Evolutionary conservation across 2,329 filamentous ascomycete species (phyloP).

Genomic region (Nothophoma quercina): DNA sequence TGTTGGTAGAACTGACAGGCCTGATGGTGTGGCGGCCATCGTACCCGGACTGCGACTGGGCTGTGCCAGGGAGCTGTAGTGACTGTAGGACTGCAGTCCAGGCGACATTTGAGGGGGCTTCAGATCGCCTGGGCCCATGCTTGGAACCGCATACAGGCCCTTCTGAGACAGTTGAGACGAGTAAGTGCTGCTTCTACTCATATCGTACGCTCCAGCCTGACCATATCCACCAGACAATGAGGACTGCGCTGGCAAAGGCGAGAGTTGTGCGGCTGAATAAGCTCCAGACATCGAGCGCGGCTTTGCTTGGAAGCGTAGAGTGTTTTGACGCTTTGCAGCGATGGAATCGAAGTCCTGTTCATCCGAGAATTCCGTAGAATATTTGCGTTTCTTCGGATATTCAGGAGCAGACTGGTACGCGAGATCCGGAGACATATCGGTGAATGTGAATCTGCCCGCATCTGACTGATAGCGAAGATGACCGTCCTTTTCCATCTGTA

Average conservation of each 20-base stretch:
- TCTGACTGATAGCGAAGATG: slow-evolving; percentile 60
- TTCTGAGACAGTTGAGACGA: slow-evolving; percentile 45
- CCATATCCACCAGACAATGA: slow-evolving; percentile 46
- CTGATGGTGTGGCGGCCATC: slow-evolving; percentile 39
- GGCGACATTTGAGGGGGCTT: slow-evolving; percentile 48
- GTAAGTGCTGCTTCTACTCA: slow-evolving; percentile 43
- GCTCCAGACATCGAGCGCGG: slow-evolving; percentile 40
- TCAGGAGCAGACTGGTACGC: slow-evolving; percentile 42
- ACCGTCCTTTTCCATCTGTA: slow-evolving; percentile 66
- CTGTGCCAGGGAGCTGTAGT: slow-evolving; percentile 56
- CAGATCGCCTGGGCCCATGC: slow-evolving; percentile 37
- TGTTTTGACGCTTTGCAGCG: slow-evolving; percentile 49
- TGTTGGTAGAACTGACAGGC: slow-evolving; percentile 52
- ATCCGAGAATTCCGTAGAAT: slow-evolving; percentile 40
- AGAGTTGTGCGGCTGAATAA: slow-evolving; percentile 46
- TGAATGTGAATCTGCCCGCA: slow-evolving; percentile 69
- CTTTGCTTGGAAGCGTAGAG: slow-evolving; percentile 46
- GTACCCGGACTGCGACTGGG: slow-evolving; percentile 55
- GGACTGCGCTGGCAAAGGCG: slow-evolving; percentile 49
- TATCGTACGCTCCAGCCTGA: slow-evolving; percentile 50
- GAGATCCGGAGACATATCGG: slow-evolving; percentile 53
- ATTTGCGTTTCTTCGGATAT: slow-evolving; percentile 43
- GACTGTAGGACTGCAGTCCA: slow-evolving; percentile 45
- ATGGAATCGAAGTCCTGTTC: slow-evolving; percentile 36
- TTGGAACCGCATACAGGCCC: slow-evolving; percentile 43